Conservation (phyloP, 2,329 filamentous ascomycete species). For the Talaromyces sp. region DNA sequence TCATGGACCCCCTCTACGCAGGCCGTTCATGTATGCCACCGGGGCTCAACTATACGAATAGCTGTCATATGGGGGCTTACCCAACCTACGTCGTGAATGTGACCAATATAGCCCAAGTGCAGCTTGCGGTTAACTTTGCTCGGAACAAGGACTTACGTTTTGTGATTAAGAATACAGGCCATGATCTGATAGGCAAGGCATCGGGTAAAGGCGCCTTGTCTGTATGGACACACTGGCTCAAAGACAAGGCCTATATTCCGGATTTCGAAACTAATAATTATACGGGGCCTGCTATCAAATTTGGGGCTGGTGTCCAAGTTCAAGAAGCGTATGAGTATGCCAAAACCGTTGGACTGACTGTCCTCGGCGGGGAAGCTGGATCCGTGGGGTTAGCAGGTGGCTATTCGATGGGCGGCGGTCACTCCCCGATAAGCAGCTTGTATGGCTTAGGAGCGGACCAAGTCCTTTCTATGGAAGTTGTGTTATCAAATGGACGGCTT, state of each 20-base stretch:
- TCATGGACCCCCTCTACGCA: neutral
- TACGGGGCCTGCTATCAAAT: conserved; percentile 12
- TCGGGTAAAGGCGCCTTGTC: conserved; percentile 52
- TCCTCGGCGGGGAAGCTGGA: conserved; percentile 52
- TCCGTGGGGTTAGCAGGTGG: conserved; percentile 57
- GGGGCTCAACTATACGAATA: neutral
- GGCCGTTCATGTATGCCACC: neutral
- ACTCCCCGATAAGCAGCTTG: conserved; percentile 35
- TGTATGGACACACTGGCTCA: conserved; percentile 27
- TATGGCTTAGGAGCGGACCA: conserved; percentile 57
- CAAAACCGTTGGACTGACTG: conserved; percentile 44
- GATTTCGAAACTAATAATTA: conserved; percentile 41
- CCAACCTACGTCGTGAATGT: neutral
- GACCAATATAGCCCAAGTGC: neutral
- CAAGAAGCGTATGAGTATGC: conserved; percentile 27
- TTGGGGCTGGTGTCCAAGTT: conserved; percentile 4
- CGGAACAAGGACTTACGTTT: conserved; percentile 7
- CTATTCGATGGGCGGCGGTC: conserved; percentile 60
- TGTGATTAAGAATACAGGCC: conserved; percentile 15
- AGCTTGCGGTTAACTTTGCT: conserved; percentile 9
- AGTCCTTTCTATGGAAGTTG: conserved; percentile 51
- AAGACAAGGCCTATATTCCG: conserved; percentile 29
- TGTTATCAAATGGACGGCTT: conserved; percentile 37
- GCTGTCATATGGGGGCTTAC: neutral
- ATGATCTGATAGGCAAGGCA: conserved; percentile 38